Base-by-base conservation (phyloP, 2,329 filamentous ascomycete genomes). In the Aspergillus sclerotialis region DNA sequence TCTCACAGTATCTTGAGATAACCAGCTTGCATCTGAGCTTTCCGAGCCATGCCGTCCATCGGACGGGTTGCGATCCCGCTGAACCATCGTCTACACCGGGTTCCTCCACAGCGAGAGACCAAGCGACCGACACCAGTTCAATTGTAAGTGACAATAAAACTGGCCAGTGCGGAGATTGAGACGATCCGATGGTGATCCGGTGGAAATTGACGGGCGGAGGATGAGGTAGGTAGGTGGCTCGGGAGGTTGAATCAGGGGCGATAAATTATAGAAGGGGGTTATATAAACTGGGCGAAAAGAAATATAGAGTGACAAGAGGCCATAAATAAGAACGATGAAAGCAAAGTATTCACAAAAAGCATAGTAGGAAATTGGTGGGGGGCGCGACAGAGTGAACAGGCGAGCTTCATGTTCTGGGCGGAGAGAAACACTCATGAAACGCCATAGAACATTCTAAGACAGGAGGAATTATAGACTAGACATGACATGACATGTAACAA, bases 31-130 rank as follows among this genome's bases (percentile, higher is more conserved):
- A 30, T 53, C 61, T 18, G 63, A 61, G 48, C 56, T 61, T 36
- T 56, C 58, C n/a, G 63, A 65, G 36, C 58, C 62, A 46, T 63
- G 56, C 31, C 62, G 56, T 18, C 51, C 46, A 44, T 58, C 52
- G 17, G 50, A 40, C 39, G 46, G 46, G 29, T 60, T 53, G 30
- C 52, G 51, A 36, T 58, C 55, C 31, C 48, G 50, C 45, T 48
- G 48, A 21, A 57, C 50, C 60, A 63, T 63, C 43, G 30, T 49
- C 46, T 35, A 27, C 32, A 43, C 33, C 36, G 39, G 42, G 32
- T 43, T 37, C 41, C 46, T 36, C 40, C 37, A 35, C 42, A 26
- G 41, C 40, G 41, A 43, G 32, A 35, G 36, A 29, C 46, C 44
- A 53, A 42, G n/a, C n/a, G n/a, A 23, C 8, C 19, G 27, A 33